phyloP scores from a whole-genome alignment of 805 yeast genomes.

The Scheffersomyces ergatensis region DNA sequence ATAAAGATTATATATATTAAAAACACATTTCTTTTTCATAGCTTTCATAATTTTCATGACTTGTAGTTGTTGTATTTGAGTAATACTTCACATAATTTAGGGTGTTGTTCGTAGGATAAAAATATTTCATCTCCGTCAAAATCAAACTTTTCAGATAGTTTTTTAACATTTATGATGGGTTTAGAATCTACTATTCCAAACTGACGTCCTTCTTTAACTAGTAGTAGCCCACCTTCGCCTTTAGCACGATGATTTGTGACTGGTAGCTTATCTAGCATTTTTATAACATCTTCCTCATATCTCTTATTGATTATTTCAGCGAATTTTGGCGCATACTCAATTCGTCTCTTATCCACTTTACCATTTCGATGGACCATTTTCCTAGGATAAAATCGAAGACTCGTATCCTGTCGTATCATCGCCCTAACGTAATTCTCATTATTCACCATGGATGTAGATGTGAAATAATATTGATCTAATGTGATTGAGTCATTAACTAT shows the following conservation, averaged over 20 bases:
- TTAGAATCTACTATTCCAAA: conserved; percentile 6
- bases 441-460: conserved; percentile 1
- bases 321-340: conserved; percentile 3
- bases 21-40: background rate
- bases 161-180: conserved; percentile 14
- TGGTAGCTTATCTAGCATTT: background rate
- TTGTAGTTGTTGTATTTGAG: conserved; percentile 8
- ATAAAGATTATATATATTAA: background rate
- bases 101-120: conserved; percentile 14
- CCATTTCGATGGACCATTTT: conserved; percentile 1
- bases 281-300: conserved; percentile 14
- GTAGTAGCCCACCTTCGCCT: conserved; percentile 6
- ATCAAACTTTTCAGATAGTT: conserved; percentile 8
- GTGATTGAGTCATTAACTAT: conserved; percentile 11
- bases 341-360: background rate
- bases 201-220: conserved; percentile 8
- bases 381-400: conserved; percentile 1
- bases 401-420: background rate
- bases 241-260: conserved; percentile 1
- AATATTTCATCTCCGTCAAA: conserved; percentile 4
- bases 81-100: conserved; percentile 11
- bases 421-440: conserved; percentile 1
- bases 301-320: conserved; percentile 5
- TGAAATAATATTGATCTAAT: background rate
- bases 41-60: no score